phyloP scores from a whole-genome alignment of 2,329 filamentous ascomycete species.

The Trematosphaeria pertusa region DNA sequence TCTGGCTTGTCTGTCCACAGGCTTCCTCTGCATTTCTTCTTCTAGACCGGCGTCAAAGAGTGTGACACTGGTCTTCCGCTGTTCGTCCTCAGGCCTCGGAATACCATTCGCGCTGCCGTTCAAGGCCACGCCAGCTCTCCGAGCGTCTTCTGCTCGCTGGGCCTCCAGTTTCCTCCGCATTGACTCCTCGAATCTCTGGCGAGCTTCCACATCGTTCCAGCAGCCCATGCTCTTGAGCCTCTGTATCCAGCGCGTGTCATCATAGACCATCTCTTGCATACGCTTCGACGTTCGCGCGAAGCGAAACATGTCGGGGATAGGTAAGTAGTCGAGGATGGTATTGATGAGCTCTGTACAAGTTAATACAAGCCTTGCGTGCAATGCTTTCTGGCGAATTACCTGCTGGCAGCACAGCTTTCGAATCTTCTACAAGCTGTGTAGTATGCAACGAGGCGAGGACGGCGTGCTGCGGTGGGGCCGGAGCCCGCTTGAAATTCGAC shows the following conservation, averaged over 20 bases:
- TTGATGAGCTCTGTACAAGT: constrained; percentile 76
- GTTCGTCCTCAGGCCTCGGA: constrained; percentile 39
- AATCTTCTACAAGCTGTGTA: constrained; percentile 79
- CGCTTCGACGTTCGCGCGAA: constrained; percentile 85
- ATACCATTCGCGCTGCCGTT: constrained; percentile 46
- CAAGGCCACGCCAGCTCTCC: constrained; percentile 40
- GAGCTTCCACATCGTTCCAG: constrained; percentile 90
- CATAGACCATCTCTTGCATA: constrained; percentile 97
- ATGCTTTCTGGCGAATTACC: constrained; percentile 58
- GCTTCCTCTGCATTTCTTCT: constrained; percentile 63
- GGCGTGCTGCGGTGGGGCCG: constrained; percentile 43
- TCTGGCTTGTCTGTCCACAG: constrained; percentile 38
- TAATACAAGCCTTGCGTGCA: constrained; percentile 2
- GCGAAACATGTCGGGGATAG: constrained; percentile 81
- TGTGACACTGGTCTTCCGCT: constrained; percentile 60
- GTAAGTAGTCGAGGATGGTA: constrained; percentile 86
- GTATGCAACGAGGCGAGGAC: constrained; percentile 79
- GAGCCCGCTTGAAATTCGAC: constrained; percentile 58
- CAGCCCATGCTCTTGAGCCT: constrained; percentile 84
- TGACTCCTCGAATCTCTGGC: constrained; percentile 78
- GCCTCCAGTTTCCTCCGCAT: constrained; percentile 65
- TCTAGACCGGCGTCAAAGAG: constrained; percentile 77
- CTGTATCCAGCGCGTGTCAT: constrained; percentile 94
- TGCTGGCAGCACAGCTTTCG: constrained; percentile 80
- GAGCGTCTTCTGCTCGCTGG: constrained; percentile 52